Percentiles rank a stretch among this genome's conserved stretches.
Evolutionary conservation across 257 asterid genomes (phyloP).

Genomic region (Solanum etuberosum): DNA sequence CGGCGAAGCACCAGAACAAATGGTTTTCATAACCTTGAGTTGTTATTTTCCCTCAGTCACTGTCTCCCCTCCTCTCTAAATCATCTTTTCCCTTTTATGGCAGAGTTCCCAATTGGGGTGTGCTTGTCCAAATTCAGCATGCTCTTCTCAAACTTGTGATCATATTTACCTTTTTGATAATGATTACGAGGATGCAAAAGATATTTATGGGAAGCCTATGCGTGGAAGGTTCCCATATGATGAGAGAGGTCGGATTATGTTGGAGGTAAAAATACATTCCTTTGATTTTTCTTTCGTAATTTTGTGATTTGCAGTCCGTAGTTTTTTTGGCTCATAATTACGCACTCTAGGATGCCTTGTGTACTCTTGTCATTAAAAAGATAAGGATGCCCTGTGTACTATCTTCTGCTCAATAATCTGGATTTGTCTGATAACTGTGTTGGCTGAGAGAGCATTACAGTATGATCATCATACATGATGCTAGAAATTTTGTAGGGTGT

Average conservation of each 20-base stretch:
- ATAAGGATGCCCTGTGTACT: not conserved
- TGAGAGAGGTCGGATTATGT: constrained; percentile 83
- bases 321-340: not conserved
- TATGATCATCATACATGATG: not conserved
- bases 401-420: not conserved
- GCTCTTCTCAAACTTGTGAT: constrained; percentile 69
- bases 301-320: not conserved
- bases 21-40: not conserved
- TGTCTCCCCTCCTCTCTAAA: not conserved
- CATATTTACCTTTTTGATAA: constrained; percentile 87
- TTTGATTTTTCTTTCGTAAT: not conserved
- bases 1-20: not conserved
- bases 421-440: not conserved
- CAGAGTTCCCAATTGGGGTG: constrained; percentile 91
- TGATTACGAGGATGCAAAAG: constrained; percentile 92
- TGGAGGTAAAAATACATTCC: constrained; percentile 64
- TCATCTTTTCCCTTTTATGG: constrained; percentile 3
- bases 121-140: constrained; percentile 51
- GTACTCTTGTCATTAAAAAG: not conserved
- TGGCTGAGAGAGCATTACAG: not conserved
- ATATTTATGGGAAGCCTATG: constrained; percentile 80
- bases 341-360: not conserved
- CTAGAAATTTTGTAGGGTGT: not conserved
- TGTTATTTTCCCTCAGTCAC: not conserved
- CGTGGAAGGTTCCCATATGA: constrained; percentile 89